phyloP scores from a whole-genome alignment of 78 protist genomes.

The Dictyostelium intermedium region DNA sequence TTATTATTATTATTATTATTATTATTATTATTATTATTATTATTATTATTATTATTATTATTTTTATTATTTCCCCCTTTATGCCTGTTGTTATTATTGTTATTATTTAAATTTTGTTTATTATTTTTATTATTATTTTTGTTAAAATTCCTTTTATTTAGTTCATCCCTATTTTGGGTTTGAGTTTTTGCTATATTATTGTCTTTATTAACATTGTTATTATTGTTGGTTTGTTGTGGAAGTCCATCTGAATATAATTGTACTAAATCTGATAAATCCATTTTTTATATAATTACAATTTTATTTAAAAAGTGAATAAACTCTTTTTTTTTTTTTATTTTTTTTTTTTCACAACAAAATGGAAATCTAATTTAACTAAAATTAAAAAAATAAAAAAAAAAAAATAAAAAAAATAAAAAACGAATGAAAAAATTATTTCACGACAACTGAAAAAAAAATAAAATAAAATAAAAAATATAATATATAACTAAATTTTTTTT shows the following conservation, averaged over 20 bases:
- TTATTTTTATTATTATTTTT: background rate
- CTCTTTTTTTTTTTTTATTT: background rate
- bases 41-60: background rate
- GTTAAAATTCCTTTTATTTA: background rate
- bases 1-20: background rate
- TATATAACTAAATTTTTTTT: too few species aligned
- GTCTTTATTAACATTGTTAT: background rate
- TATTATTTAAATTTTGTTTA: background rate
- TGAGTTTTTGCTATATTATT: background rate
- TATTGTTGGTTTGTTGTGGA: background rate
- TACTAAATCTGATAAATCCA: slow-evolving; percentile 50
- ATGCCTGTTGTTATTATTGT: background rate
- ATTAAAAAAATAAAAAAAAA: background rate
- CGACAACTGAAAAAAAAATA: too few species aligned
- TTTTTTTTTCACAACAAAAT: background rate
- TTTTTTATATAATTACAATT: background rate
- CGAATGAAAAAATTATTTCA: background rate
- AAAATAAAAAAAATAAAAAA: background rate
- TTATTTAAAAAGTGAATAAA: background rate
- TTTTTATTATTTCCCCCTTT: background rate
- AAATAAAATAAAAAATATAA: too few species aligned
- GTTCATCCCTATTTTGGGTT: background rate
- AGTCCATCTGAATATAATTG: slow-evolving; percentile 11
- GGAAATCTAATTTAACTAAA: background rate
- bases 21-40: background rate